Evolutionary conservation across 257 asterid species (phyloP).

Genomic region (Fraxinus pennsylvanica): DNA sequence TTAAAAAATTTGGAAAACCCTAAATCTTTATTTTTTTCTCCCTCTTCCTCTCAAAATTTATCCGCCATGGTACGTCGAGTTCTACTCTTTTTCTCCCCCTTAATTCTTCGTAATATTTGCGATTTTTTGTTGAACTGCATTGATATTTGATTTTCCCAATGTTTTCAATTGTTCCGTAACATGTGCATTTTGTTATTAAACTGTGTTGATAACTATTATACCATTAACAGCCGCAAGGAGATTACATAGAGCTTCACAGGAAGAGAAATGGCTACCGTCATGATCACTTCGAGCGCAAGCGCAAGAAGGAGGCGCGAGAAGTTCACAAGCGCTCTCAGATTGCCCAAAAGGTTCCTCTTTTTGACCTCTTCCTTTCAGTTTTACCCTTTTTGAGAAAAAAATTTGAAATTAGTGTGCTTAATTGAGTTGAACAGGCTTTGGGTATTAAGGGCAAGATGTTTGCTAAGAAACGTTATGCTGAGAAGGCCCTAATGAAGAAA

Average conservation of each 20-base stretch:
- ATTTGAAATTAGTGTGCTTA: conserved; percentile 1
- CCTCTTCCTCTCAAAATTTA: too few relatives aligned
- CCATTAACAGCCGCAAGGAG: conserved; percentile 91
- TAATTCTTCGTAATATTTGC: too few relatives aligned
- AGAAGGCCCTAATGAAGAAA: conserved; percentile 92
- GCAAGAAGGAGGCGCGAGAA: conserved; percentile 97
- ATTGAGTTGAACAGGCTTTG: conserved; percentile 54
- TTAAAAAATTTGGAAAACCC: too few relatives aligned
- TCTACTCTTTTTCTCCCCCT: too few relatives aligned
- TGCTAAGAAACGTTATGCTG: conserved; percentile 84
- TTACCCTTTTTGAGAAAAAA: neutral
- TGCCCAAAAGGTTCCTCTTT: conserved; percentile 60
- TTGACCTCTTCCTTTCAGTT: neutral
- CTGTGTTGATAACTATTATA: neutral
- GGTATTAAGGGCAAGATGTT: conserved; percentile 94
- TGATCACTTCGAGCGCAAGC: conserved; percentile 87
- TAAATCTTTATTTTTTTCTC: too few relatives aligned
- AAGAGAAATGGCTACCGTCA: conserved; percentile 89
- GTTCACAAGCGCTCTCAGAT: conserved; percentile 79
- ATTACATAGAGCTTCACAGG: conserved; percentile 80
- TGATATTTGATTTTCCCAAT: neutral
- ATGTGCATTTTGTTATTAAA: neutral
- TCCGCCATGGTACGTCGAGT: too few relatives aligned
- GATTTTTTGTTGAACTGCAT: too few relatives aligned
- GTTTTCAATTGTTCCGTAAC: neutral